Evolutionary conservation across 2,329 filamentous ascomycete genomes (phyloP), one percentile per base, ranked within the genome.

Genomic region (Ascochyta clinopodiicola): DNA sequence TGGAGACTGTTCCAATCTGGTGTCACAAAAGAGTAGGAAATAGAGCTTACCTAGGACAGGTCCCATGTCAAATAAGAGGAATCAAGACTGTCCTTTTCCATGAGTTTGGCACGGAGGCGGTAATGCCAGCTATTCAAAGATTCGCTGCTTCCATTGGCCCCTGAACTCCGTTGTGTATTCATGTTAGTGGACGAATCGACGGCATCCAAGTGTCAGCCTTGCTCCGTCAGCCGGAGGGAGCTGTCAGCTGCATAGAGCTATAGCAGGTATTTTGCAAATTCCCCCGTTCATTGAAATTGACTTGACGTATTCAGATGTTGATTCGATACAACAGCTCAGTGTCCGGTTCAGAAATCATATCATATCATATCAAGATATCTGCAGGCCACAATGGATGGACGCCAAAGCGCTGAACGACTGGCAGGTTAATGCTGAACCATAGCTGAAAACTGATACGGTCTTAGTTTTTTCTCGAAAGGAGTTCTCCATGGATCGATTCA

Each of bases 81-180:
- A 43, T 21, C 42, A 32, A 51, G 46, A 25, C 15, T 24, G 22
- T 19, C 25, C 6, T 19, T 19, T 37, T 19, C 19, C 29, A 24
- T 24, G 21, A 9, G 15, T 31, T 10, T 6, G 19, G 31, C 10
- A 1, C 6, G 13, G 15, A 43, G 22, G 42, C 42, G 42, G 46
- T 37, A 51, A 46, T 43, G 43, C 46, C 46, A 32, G 51, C 42
- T 42, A 51, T 47, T 56, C 52, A 56, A 43, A 46, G 43, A 43
- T 15, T 15, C 25, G n/a, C 15, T 34, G 25, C 52, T 31, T 50
- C 15, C 31, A 46, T 45, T 50, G 52, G 46, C 42, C 36, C 42
- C 46, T 46, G n/a, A 46, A 36, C 29, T 50, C 40, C 37, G 42
- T 43, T 37, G 7, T 46, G 25, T 46, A 3, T 38, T 38, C 25